Conservation (phyloP, 2,329 filamentous ascomycete species). For the Byssochlamys sp. region DNA sequence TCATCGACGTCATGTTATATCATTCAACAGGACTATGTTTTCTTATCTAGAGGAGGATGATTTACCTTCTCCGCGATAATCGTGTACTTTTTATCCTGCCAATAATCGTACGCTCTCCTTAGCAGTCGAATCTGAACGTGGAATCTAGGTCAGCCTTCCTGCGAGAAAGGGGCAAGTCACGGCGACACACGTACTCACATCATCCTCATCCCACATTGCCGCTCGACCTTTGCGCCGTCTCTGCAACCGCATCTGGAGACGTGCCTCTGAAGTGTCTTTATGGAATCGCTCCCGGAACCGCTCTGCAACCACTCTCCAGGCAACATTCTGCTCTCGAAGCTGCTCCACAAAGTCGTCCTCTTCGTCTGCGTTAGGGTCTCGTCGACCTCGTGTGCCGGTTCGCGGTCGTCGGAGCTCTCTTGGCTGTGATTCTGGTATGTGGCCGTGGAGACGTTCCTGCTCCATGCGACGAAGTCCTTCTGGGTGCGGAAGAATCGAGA, state of each 20-base stretch:
- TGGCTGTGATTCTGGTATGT: constrained; percentile 14
- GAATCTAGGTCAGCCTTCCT: neutral
- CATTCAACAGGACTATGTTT: neutral
- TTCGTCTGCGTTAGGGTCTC: constrained; percentile 29
- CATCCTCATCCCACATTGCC: constrained; percentile 31
- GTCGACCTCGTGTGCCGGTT: constrained; percentile 23
- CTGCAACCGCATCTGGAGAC: constrained; percentile 34
- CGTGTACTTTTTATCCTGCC: constrained; percentile 30
- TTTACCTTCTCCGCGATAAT: constrained; percentile 32
- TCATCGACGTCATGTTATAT: no score
- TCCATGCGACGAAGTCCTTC: constrained; percentile 30
- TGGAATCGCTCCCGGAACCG: constrained; percentile 28
- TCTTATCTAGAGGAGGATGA: neutral
- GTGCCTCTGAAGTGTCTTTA: constrained; percentile 29
- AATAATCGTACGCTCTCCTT: constrained; percentile 26
- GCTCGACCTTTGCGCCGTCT: constrained; percentile 27
- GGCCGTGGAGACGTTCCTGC: constrained; percentile 23
- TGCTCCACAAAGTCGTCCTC: constrained; percentile 31
- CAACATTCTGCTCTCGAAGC: constrained; percentile 25
- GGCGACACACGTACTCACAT: constrained; percentile 35
- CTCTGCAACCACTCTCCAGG: constrained; percentile 31
- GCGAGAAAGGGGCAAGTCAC: neutral
- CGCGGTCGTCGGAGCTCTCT: constrained; percentile 17
- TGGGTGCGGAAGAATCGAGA: constrained; percentile 31
- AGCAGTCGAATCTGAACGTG: constrained; percentile 24